Conservation (phyloP, 331 rosid species). For the Cydonia oblonga region DNA sequence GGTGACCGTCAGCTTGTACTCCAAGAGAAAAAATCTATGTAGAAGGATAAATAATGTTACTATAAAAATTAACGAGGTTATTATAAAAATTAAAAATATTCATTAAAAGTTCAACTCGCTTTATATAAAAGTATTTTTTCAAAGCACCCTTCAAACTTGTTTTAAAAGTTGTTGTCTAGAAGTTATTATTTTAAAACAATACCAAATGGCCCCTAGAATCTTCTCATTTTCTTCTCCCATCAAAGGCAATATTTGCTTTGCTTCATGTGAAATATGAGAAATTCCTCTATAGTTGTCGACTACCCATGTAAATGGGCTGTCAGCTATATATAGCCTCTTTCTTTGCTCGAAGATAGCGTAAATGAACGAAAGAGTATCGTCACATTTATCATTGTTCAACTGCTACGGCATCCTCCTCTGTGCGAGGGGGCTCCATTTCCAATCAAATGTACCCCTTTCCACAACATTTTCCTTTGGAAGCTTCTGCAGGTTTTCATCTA, state of each 20-base stretch:
- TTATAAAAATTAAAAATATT: too few species aligned
- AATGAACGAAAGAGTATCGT: not conserved
- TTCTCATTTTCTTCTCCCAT: not conserved
- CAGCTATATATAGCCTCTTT: not conserved
- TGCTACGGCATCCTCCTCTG: slow-evolving; percentile 27
- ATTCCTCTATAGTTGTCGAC: not conserved
- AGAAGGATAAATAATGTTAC: too few species aligned
- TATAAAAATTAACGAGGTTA: too few species aligned
- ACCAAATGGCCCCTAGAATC: too few species aligned
- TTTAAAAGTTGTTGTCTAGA: too few species aligned
- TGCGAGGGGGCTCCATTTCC: slow-evolving; percentile 70
- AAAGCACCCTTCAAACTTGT: too few species aligned
- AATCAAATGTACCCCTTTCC: slow-evolving; percentile 34
- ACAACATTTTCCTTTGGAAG: slow-evolving; percentile 28
- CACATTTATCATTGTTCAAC: slow-evolving; percentile 30
- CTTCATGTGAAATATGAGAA: not conserved
- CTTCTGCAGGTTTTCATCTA: slow-evolving; percentile 59
- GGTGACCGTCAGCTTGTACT: too few species aligned
- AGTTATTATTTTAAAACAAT: too few species aligned
- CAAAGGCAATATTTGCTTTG: not conserved
- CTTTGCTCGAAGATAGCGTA: not conserved
- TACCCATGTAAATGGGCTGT: not conserved
- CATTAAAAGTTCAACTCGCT: too few species aligned
- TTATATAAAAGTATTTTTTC: too few species aligned
- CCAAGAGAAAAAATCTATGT: too few species aligned